Evolutionary conservation across 768 basidiomycete genomes (phyloP), one percentile per base, ranked within the genome.

Genomic region (Gyrodon lividus): DNA sequence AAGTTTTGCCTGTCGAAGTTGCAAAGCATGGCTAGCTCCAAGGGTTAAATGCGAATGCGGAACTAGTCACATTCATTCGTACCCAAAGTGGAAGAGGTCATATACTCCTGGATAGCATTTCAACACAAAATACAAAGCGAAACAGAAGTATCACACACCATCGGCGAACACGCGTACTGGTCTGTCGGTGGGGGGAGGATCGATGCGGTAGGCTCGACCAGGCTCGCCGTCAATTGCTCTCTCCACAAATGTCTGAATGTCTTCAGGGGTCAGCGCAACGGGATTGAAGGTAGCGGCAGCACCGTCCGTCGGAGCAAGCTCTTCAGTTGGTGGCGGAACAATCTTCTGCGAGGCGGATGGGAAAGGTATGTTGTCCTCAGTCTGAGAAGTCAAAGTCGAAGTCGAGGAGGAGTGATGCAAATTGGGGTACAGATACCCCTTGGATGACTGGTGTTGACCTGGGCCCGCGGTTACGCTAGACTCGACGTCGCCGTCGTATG

Each of bases 71-170:
- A 57, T 45, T 39, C 26, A 33, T 50, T 67, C 81, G 57, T 68
- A 92, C 91, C 91, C 91, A 69, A 92, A 98, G 69, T 98, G 96
- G 72, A 98, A 96, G 46, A 99, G 79, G 71, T 99, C 97, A 64
- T 98, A 99, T 10, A 98, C 96, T 13, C 89, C 89, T 91, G 61
- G 51, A 47, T 63, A n/a, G 23, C 22, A 44, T 31, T 26, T 58
- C 48, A 59, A 43, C 35, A 51, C 12, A 12, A 9, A 4, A 37
- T 14, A 16, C 3, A 8, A 34, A 13, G 5, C 1, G 28, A n/a
- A 13, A 40, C 22, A 4, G 37, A 20, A 45, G 49, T 20, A 4
- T 33, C 23, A 70, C 83, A 56, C 56, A 84, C 96, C 96, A 71
- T 98, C 97, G 0, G 97, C 95, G 58, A 96, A 99, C 12, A 99